These are phyloP conservation scores for Pleurotus pulmonarius DNA, from an alignment of 768 basidiomycete species.

Conservation along the genomic window DNA sequence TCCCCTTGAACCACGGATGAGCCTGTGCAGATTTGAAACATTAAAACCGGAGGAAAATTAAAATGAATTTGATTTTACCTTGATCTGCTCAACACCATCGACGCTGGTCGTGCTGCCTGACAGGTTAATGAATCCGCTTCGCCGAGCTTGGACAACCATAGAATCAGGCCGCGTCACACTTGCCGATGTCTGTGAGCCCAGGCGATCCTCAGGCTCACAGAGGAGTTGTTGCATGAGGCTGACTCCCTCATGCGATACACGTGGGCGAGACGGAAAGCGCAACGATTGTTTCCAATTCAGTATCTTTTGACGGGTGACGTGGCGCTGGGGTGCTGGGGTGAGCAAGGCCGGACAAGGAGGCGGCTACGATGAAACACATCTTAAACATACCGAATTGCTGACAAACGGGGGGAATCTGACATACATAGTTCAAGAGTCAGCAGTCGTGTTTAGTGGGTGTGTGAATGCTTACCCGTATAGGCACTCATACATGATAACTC, in stretches of 20 bases:
- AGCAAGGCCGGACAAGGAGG: conserved; percentile 13
- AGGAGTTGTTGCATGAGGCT: conserved; percentile 86
- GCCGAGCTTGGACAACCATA: conserved; percentile 67
- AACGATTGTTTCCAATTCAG: conserved; percentile 90
- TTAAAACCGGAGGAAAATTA: background rate
- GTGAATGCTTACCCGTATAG: conserved; percentile 71
- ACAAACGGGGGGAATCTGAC: conserved; percentile 91
- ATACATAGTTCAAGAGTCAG: conserved; percentile 8
- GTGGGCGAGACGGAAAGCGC: conserved; percentile 80
- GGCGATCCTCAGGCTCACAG: conserved; percentile 93
- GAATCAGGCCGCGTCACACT: conserved; percentile 76
- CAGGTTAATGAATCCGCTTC: conserved; percentile 65
- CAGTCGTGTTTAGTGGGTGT: conserved; percentile 10
- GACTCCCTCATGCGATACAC: conserved; percentile 82
- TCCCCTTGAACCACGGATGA: conserved; percentile 88
- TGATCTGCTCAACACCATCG: conserved; percentile 90
- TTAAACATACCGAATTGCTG: conserved; percentile 74
- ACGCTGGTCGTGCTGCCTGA: conserved; percentile 44
- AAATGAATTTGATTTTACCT: conserved; percentile 42
- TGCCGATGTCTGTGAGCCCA: conserved; percentile 70
- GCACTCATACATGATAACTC: conserved; percentile 95
- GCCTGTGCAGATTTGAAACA: conserved; percentile 37
- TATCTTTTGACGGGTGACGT: conserved; percentile 95
- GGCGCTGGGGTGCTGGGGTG: conserved; percentile 50
- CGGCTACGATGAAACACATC: conserved; percentile 7